Conservation (phyloP, 441 rosid genomes). For the Gossypium davidsonii region DNA sequence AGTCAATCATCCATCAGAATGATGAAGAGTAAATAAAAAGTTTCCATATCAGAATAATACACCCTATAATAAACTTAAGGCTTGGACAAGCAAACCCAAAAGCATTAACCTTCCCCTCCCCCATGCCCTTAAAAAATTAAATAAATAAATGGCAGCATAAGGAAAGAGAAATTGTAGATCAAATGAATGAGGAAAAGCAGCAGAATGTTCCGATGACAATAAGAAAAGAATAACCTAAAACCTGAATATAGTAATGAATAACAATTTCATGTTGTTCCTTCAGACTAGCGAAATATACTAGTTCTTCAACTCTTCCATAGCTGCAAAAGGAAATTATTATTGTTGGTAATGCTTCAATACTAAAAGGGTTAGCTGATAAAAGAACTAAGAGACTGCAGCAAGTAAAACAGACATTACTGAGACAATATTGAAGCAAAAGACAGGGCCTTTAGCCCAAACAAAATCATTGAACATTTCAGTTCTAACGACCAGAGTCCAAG, state of each 20-base stretch:
- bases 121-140: background rate
- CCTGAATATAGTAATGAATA: conserved; percentile 91
- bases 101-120: background rate
- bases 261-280: conserved; percentile 95
- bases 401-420: background rate
- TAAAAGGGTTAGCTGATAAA: conserved; percentile 12
- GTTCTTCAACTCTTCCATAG: conserved; percentile 92
- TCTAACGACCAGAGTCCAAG: conserved; percentile 3
- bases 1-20: background rate
- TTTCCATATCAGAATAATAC: conserved; percentile 1
- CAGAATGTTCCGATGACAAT: background rate
- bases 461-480: background rate
- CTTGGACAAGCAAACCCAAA: background rate
- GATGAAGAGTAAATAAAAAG: background rate
- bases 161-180: conserved; percentile 6
- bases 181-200: background rate
- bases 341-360: background rate
- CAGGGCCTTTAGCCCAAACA: background rate
- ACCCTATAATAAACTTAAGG: background rate
- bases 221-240: conserved; percentile 18
- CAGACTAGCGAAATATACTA: conserved; percentile 91
- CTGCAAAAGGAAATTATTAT: conserved; percentile 42
- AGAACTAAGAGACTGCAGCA: background rate
- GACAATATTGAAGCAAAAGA: conserved; percentile 9
- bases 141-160: background rate